These are phyloP conservation scores for Emmonsia crescens DNA, from an alignment of 2,329 filamentous ascomycete genomes.

Conservation along the genomic window DNA sequence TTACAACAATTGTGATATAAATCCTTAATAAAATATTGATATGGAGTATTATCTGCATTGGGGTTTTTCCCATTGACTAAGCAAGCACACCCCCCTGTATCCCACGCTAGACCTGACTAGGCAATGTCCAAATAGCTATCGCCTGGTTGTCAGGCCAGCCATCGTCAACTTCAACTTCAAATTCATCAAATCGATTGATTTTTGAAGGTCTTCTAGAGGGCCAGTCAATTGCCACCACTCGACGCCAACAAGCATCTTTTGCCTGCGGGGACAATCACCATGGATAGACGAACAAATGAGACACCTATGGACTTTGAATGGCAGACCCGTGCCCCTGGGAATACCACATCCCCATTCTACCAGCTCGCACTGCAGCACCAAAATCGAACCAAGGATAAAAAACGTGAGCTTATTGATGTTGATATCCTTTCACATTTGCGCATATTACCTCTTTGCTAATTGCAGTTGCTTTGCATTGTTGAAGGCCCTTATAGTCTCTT, in stretches of 20 bases:
- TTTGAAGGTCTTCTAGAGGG: too few species aligned
- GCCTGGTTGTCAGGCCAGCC: not conserved
- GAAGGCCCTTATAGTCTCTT: slow-evolving; percentile 32
- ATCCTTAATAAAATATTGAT: too few species aligned
- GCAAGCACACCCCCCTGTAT: not conserved
- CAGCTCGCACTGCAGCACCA: slow-evolving; percentile 36
- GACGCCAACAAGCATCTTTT: too few species aligned
- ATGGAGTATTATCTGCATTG: too few species aligned
- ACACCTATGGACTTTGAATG: slow-evolving; percentile 44
- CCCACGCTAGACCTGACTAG: not conserved
- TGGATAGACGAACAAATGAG: slow-evolving; percentile 32
- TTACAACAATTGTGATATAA: too few species aligned
- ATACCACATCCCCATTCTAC: slow-evolving; percentile 37
- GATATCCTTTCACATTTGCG: not conserved
- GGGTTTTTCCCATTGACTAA: too few species aligned
- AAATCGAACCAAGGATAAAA: slow-evolving; percentile 26
- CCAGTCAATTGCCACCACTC: too few species aligned
- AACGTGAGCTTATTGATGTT: slow-evolving; percentile 26
- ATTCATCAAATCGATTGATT: not conserved
- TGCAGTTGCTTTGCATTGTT: not conserved
- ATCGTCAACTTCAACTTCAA: not conserved
- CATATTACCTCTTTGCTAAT: not conserved
- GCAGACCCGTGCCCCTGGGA: slow-evolving; percentile 35
- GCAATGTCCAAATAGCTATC: not conserved
- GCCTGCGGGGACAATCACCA: slow-evolving; percentile 10